Evolutionary conservation across 805 yeast species (phyloP).

Genomic region (Teunomyces barrocoloradensis): DNA sequence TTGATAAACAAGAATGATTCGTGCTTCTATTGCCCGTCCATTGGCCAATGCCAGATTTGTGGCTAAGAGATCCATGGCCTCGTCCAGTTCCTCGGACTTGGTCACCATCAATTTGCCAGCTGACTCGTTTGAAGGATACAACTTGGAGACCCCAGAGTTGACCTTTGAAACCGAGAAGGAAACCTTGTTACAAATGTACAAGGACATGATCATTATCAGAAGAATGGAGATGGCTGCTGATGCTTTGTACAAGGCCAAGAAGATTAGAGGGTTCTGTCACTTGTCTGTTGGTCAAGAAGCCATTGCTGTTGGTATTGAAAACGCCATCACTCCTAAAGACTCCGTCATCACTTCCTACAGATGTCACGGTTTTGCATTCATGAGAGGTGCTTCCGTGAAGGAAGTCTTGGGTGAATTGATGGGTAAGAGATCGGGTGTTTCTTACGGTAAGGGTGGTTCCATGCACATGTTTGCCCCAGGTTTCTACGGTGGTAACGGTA

Average conservation of each 20-base stretch:
- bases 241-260: conserved; percentile 96
- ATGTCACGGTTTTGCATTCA: conserved; percentile 97
- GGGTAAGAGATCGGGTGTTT: conserved; percentile 95
- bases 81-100: conserved; percentile 31
- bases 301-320: conserved; percentile 96
- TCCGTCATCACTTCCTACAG: conserved; percentile 95
- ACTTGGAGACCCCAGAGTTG: conserved; percentile 66
- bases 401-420: conserved; percentile 91
- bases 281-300: conserved; percentile 99
- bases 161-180: conserved; percentile 77
- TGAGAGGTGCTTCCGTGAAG: conserved; percentile 92
- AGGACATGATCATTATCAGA: conserved; percentile 90
- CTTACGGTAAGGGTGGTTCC: conserved; percentile 98
- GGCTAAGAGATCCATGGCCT: conserved; percentile 37
- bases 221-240: conserved; percentile 99
- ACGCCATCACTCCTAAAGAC: conserved; percentile 83
- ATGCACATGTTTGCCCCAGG: conserved; percentile 98
- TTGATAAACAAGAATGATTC: conserved; percentile 12
- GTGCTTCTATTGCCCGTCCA: conserved; percentile 16
- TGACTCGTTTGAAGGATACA: conserved; percentile 80
- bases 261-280: conserved; percentile 98
- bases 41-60: conserved; percentile 12
- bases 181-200: conserved; percentile 85
- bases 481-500: conserved; percentile 99
- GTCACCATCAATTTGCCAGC: conserved; percentile 67